A percentile compares a stretch with the other conserved stretches of the same genome.
These are phyloP conservation scores for Flammula alnicola DNA, from an alignment of 1,284 basidiomycete genomes.

Conservation along the genomic window DNA sequence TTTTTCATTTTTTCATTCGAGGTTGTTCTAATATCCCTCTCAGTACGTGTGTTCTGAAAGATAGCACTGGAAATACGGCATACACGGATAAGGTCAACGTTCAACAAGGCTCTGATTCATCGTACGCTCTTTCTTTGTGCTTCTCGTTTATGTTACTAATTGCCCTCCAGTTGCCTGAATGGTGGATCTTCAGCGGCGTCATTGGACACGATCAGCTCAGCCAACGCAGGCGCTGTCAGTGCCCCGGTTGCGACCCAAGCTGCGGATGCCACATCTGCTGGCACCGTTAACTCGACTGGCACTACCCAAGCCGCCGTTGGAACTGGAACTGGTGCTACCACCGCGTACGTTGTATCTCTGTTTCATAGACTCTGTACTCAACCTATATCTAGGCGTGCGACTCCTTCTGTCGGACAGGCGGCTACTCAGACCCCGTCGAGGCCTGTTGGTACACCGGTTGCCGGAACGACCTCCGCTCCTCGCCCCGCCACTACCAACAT, in stretches of 20 bases:
- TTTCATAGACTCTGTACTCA: not conserved
- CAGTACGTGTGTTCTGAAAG: slow-evolving; percentile 61
- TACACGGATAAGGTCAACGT: slow-evolving; percentile 64
- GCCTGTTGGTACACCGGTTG: slow-evolving; percentile 13
- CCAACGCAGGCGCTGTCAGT: not conserved
- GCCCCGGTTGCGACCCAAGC: slow-evolving; percentile 1
- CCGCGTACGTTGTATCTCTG: slow-evolving; percentile 10
- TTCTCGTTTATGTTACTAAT: not conserved
- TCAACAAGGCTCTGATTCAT: slow-evolving; percentile 36
- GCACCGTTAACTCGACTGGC: slow-evolving; percentile 1
- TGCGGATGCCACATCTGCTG: slow-evolving; percentile 5
- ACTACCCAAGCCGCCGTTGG: slow-evolving; percentile 5
- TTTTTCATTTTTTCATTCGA: not conserved
- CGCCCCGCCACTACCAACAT: slow-evolving; percentile 10
- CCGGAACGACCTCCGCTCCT: slow-evolving; percentile 10
- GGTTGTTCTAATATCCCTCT: not conserved
- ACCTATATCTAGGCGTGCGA: not conserved
- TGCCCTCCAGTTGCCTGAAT: slow-evolving; percentile 24
- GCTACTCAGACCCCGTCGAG: slow-evolving; percentile 11
- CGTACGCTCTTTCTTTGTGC: slow-evolving; percentile 8
- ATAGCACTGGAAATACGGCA: slow-evolving; percentile 57
- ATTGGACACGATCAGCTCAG: not conserved
- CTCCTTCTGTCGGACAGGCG: not conserved
- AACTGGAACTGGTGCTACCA: slow-evolving; percentile 5
- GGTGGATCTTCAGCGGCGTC: slow-evolving; percentile 4